Percentiles rank a stretch among this genome's conserved stretches.
Conservation (phyloP, 2,329 filamentous ascomycete genomes). For the Talaromyces sp. region DNA sequence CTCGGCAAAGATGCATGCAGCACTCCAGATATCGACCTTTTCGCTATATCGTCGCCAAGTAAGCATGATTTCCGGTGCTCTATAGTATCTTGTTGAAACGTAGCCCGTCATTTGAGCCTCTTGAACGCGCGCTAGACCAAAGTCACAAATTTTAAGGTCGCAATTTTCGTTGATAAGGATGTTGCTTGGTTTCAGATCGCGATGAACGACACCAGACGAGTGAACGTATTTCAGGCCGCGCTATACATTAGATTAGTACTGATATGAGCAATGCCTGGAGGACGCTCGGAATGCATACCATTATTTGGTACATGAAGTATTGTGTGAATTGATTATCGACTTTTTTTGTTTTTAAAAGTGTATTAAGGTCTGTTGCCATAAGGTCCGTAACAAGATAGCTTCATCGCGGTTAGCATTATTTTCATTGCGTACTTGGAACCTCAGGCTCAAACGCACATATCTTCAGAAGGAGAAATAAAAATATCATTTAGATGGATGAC, state of each 20-base stretch:
- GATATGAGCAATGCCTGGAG: background rate
- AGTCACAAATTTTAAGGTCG: constrained; percentile 99
- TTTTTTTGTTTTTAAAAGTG: constrained; percentile 88
- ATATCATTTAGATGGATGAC: constrained; percentile 98
- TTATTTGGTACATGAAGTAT: constrained; percentile 98
- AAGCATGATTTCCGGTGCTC: constrained; percentile 98
- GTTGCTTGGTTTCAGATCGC: constrained; percentile 97
- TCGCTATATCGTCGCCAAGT: constrained; percentile 99
- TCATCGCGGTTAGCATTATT: too few species aligned
- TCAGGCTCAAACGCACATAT: too few species aligned
- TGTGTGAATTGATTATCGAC: constrained; percentile 99
- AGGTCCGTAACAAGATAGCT: constrained; percentile 98
- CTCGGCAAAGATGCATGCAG: constrained; percentile 97
- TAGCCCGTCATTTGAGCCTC: constrained; percentile 99
- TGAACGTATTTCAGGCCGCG: constrained; percentile 98
- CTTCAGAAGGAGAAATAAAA: constrained; percentile 97
- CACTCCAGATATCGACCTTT: constrained; percentile 99
- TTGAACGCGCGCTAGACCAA: constrained; percentile 94
- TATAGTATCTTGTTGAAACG: constrained; percentile 97
- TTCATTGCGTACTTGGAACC: too few species aligned
- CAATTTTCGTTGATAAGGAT: constrained; percentile 99
- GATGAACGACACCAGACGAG: constrained; percentile 95
- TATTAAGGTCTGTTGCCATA: constrained; percentile 91
- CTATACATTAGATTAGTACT: constrained; percentile 51
- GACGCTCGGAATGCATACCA: constrained; percentile 62